Evolutionary conservation across 768 basidiomycete genomes (phyloP), one percentile per base, ranked within the genome.

Genomic region (Psilocybe tampanensis): DNA sequence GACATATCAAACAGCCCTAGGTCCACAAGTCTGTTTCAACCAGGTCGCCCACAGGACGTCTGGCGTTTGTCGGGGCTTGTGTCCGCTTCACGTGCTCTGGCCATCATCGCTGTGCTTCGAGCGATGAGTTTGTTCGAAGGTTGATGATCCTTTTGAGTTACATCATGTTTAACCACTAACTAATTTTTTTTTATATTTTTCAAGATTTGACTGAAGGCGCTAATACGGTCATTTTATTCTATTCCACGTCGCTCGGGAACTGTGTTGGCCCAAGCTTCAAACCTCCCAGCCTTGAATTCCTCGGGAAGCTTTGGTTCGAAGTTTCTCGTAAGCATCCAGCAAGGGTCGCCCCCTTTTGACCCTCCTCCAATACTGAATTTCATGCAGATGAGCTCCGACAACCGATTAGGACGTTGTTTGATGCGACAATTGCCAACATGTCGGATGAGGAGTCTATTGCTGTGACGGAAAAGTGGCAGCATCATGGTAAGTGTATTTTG

Each of bases 291-390:
- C 76, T 97, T 5, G 79, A 85, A 2, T 86, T 83, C 63, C 78
- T 97, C 43, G 92, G 89, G 8, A 76, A 74, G 17, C 81, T 81
- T 62, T 96, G 94, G 88, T 84, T 95, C 32, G 85, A 89, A 64
- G 76, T 85, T 8, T 85, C 86, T 2, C 78, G 94, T 95, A 67
- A 55, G 84, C 62, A 15, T 41, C 2, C 3, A 34, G 17, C n/a
- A n/a, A 11, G 29, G 21, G 7, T 42, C 12, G 34, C 34, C 2
- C n/a, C n/a, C n/a, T n/a, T 8, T 41, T 29, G 23, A 49, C 23
- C 33, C 44, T 45, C n/a, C 50, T 45, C n/a, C 50, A 15, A 61
- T 9, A 32, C 60, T 42, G 11, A 49, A 26, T 18, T 44, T 22
- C 56, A 49, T 60, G 41, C 65, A 90, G 89, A 74, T 52, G 93